These are phyloP conservation scores for Gymnopilus dilepis DNA, from an alignment of 768 basidiomycete species.

Conservation along the genomic window DNA sequence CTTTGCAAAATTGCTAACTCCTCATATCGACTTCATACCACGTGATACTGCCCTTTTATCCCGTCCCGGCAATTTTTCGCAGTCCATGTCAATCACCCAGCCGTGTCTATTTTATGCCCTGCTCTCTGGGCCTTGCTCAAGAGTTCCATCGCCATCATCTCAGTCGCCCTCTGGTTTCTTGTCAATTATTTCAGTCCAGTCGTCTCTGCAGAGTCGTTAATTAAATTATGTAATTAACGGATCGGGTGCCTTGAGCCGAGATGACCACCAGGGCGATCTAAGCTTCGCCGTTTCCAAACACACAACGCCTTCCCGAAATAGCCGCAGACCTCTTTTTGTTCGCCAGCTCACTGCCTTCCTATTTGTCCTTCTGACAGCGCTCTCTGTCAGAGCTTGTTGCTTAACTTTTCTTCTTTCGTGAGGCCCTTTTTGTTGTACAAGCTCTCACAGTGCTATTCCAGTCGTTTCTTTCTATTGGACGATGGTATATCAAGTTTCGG, in stretches of 20 bases:
- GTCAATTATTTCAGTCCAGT: background rate
- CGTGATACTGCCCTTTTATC: conserved; percentile 10
- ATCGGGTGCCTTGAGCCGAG: background rate
- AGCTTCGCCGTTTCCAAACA: background rate
- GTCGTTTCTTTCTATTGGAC: too few species aligned
- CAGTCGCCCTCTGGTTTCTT: background rate
- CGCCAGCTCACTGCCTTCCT: background rate
- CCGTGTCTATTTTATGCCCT: background rate
- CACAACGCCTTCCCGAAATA: background rate
- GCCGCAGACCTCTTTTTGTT: conserved; percentile 1
- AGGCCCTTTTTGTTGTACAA: background rate
- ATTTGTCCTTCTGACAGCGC: background rate
- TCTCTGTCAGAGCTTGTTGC: background rate
- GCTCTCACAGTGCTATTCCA: too few species aligned
- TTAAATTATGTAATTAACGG: conserved; percentile 9
- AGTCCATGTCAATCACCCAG: background rate
- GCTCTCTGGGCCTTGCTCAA: background rate
- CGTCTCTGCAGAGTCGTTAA: background rate
- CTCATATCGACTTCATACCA: conserved; percentile 12
- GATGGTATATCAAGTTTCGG: too few species aligned
- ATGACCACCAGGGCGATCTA: background rate
- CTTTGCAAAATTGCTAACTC: conserved; percentile 25
- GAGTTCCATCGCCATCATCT: background rate
- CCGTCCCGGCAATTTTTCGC: background rate
- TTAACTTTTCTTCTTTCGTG: background rate